Evolutionary conservation across 2,329 filamentous ascomycete species (phyloP), one percentile per base, ranked within the genome.

Genomic region (Alternaria triticimaculans): DNA sequence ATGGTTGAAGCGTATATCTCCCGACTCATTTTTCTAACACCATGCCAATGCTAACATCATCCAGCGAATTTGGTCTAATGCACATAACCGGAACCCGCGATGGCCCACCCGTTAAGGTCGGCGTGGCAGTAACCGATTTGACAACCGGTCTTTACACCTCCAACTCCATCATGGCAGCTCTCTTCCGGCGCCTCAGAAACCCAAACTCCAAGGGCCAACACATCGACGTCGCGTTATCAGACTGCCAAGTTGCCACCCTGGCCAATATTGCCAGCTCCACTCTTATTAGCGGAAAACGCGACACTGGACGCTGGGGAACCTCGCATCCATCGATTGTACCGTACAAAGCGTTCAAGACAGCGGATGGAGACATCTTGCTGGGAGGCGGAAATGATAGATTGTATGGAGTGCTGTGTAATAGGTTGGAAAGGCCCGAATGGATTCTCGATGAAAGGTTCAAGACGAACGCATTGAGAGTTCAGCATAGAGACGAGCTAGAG

Each of bases 321-420:
- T 95, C 95, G 46, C 96, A 99, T 84, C 96, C 95, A n/a, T 97
- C 93, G 0, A 98, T 99, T 77, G 96, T 99, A 0, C 96, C 96
- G 0, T 99, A 99, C 80, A 90, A 91, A 73, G 93, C 93, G 0
- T 99, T 90, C 81, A 85, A 86, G 73, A 90, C 88, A 3, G 80
- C 80, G 3, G 88, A 90, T 65, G 88, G 88, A 15, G 87, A 89
- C 70, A 86, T 90, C 53, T 82, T 90, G 63, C 81, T 90, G 6
- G 88, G 88, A 14, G 88, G 88, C 18, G 88, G 88, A 3, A 90
- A 90, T 62, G 88, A 90, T 70, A 82, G 85, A 5, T 80, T 90
- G 0, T 90, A 87, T 58, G 87, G 88, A 3, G 82, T 90, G 4
- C 72, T 90, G 41, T 89, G 87, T 72, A 83, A 87, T 58, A 84